Conservation (phyloP, 2,329 filamentous ascomycete species). For the Fusarium coffeatum region DNA sequence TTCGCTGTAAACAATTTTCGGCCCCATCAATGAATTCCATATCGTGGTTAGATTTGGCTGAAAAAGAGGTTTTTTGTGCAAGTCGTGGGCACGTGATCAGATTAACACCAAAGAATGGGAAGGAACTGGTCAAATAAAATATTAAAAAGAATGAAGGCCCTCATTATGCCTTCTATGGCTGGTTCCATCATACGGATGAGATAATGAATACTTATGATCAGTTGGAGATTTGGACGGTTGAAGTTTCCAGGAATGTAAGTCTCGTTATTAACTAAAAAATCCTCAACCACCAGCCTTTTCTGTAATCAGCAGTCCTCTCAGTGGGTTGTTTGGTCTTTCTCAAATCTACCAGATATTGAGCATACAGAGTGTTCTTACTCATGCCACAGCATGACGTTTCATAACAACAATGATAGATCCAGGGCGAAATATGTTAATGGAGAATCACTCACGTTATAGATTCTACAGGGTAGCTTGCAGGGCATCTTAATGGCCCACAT, state of each 20-base stretch:
- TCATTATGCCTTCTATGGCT: neutral
- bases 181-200: neutral
- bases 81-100: conserved; percentile 31
- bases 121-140: neutral
- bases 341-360: too few species aligned
- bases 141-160: neutral
- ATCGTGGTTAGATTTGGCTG: neutral
- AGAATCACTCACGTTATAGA: neutral
- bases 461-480: neutral
- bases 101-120: neutral
- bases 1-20: neutral
- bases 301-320: neutral
- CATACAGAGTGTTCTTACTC: neutral
- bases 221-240: neutral
- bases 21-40: neutral
- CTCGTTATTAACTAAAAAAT: neutral
- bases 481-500: neutral
- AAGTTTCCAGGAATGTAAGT: neutral
- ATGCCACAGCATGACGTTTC: neutral
- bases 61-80: conserved; percentile 39
- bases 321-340: neutral
- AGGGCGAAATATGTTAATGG: neutral
- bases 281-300: neutral
- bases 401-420: neutral
- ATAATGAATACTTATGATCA: neutral